Conservation (phyloP, 1,284 basidiomycete genomes). For the Ceratobasidium sp. region DNA sequence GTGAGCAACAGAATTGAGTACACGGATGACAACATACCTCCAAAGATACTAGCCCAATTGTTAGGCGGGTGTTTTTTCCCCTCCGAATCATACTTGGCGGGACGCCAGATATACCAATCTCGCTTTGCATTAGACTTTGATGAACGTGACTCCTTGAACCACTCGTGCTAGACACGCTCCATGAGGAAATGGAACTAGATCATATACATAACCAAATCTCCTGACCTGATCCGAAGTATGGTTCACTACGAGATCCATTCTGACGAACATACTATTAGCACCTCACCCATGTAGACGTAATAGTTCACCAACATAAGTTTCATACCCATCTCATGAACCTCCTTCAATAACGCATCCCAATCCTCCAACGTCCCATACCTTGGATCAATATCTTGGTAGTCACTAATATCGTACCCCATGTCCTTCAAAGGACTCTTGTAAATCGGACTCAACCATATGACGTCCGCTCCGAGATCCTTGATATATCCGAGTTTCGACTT, state of each 20-base stretch:
- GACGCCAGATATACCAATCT: conserved; percentile 80
- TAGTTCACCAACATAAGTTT: conserved; percentile 64
- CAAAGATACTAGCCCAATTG: conserved; percentile 76
- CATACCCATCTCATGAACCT: conserved; percentile 69
- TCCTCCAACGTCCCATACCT: conserved; percentile 77
- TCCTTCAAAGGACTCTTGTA: conserved; percentile 73
- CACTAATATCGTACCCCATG: conserved; percentile 80
- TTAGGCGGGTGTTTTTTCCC: conserved; percentile 68
- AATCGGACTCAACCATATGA: conserved; percentile 78
- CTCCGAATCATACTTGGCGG: conserved; percentile 62
- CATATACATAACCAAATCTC: neutral
- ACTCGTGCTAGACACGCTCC: conserved; percentile 61
- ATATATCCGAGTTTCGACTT: conserved; percentile 72
- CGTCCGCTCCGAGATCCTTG: conserved; percentile 71
- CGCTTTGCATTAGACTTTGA: conserved; percentile 66
- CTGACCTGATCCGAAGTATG: conserved; percentile 74
- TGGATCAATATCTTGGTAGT: conserved; percentile 76
- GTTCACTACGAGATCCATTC: conserved; percentile 84
- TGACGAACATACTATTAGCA: conserved; percentile 44
- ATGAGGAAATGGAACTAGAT: neutral
- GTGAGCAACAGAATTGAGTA: neutral
- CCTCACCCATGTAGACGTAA: neutral
- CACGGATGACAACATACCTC: conserved; percentile 53
- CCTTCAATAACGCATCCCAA: conserved; percentile 68
- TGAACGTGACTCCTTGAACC: conserved; percentile 73